A percentile compares a stretch with the other conserved stretches of the same genome.
Conservation (phyloP, 768 basidiomycete species). For the Suillus cothurnatus region DNA sequence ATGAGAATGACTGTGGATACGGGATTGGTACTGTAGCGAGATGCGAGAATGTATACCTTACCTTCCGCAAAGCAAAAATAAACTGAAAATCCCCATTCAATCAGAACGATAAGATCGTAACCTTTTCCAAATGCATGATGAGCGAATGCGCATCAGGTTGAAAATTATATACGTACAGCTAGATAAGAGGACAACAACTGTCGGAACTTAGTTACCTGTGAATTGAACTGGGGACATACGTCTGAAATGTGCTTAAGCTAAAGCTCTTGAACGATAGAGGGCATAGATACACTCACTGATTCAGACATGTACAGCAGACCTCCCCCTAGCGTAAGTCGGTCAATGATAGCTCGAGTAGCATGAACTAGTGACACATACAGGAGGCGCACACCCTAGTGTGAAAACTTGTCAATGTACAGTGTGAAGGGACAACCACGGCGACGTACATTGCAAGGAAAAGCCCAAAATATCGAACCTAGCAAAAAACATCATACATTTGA, state of each 20-base stretch:
- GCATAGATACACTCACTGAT: neutral
- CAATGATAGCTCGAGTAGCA: neutral
- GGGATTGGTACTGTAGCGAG: neutral
- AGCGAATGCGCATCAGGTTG: neutral
- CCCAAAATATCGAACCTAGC: slow-evolving; percentile 2
- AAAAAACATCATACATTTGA: neutral
- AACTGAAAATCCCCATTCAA: slow-evolving; percentile 5
- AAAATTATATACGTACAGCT: neutral
- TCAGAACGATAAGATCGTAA: neutral
- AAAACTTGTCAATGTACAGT: neutral
- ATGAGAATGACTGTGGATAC: neutral
- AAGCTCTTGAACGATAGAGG: neutral
- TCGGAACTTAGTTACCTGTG: neutral
- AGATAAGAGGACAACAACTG: neutral
- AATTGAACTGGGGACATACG: neutral
- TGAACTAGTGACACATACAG: neutral
- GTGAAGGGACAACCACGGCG: neutral
- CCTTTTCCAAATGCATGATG: neutral
- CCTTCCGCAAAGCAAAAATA: slow-evolving; percentile 5
- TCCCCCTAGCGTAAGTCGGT: slow-evolving; percentile 1
- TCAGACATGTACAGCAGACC: slow-evolving; percentile 4
- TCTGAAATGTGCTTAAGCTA: neutral
- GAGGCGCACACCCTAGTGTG: neutral
- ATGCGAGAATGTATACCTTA: no score
- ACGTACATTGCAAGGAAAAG: slow-evolving; percentile 3